These are phyloP conservation scores for Xylariales sp. DNA, from an alignment of 2,329 filamentous ascomycete species.

Conservation along the genomic window DNA sequence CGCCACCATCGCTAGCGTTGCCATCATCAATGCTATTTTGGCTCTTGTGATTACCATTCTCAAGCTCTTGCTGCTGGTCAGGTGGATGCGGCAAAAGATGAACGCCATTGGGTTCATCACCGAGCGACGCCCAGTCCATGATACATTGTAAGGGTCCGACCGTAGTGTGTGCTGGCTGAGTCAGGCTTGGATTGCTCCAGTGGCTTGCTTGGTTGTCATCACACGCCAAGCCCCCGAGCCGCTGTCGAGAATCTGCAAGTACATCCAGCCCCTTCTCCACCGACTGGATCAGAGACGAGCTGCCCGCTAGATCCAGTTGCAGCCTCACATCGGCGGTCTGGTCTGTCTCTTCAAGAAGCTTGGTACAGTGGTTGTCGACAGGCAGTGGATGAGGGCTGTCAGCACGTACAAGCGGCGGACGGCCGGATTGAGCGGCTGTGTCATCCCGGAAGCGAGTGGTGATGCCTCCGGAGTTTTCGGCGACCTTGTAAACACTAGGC, in stretches of 20 bases:
- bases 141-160: neutral
- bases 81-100: neutral
- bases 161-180: neutral
- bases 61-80: neutral
- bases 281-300: neutral
- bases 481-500: neutral
- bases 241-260: neutral
- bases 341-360: neutral
- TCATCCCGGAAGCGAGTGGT: neutral
- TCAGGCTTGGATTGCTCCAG: neutral
- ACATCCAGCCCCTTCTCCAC: neutral
- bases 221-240: neutral
- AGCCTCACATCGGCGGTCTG: neutral
- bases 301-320: neutral
- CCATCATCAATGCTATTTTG: neutral
- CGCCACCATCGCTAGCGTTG: neutral
- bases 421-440: neutral
- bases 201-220: too few relatives aligned
- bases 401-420: neutral
- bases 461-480: neutral
- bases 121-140: neutral
- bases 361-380: neutral
- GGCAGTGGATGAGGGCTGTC: neutral
- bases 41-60: neutral
- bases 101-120: too few relatives aligned